Base-by-base conservation (phyloP, 352 stramenopile genomes). In the Discostella stelligera region DNA sequence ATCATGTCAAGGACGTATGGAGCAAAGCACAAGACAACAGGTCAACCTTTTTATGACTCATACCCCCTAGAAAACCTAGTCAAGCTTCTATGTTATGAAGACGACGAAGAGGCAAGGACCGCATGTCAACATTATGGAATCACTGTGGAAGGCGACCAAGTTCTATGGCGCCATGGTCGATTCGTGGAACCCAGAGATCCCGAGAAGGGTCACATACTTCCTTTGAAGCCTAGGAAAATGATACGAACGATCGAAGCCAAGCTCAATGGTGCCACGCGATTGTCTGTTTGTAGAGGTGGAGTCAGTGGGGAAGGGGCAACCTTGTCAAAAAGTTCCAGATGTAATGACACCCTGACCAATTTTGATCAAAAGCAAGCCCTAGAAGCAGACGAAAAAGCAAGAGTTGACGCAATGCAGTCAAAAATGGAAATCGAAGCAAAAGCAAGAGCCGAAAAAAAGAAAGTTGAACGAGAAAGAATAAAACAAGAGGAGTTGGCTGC, bases 1-100 rank as follows among this genome's bases (percentile, higher is more conserved):
- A 91, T 91, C 18, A 92, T 92, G 85, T 85, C 63, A 8, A 90
- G 66, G 62, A 82, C 87, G 8, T 94, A 90, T 79, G 88, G 88
- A 10, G 75, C 58, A 21, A 82, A 79, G 9, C 77, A 78, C 46
- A 90, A 89, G 49, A 83, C 84, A 20, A 88, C 79, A 30, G 80
- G 82, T 1, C 80, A 90, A 69, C 48, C 80, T 13, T 86, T 90
- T 44, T 89, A 88, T 59, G 89, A 94, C 67, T 32, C 68, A 18
- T 94, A 91, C 69, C 86, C 86, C 13, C 54, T 94, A 16, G 68
- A 79, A 70, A 76, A 66, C 21, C 76, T 92, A 6, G 76, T 84
- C 0, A 66, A 83, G 4, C 32, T 94, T 5, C 69, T 94, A 5
- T 93, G 87, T 56, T 94, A 89, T 61, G 89, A 94, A 66, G 79